A percentile compares a stretch with the other conserved stretches of the same genome.
These are phyloP conservation scores for Ascochyta koolunga DNA, from an alignment of 2,329 filamentous ascomycete species.

Conservation along the genomic window DNA sequence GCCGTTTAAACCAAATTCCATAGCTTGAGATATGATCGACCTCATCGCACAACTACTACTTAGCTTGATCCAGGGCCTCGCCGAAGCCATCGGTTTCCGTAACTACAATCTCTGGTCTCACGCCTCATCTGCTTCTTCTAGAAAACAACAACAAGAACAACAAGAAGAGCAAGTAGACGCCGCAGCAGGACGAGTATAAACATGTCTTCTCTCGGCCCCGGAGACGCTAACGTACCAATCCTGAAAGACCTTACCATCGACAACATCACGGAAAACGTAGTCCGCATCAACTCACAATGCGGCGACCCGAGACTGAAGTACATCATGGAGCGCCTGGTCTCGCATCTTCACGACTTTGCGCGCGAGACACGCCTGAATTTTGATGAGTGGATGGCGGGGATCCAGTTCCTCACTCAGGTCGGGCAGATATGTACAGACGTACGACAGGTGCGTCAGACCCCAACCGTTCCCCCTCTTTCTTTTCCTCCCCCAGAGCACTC, in stretches of 20 bases:
- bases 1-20: slow-evolving; percentile 2
- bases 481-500: background rate
- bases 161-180: background rate
- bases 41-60: slow-evolving; percentile 3
- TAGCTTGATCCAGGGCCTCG: background rate
- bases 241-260: slow-evolving; percentile 76
- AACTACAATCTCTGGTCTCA: slow-evolving; percentile 12
- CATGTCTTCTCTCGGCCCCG: slow-evolving; percentile 4
- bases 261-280: slow-evolving; percentile 77
- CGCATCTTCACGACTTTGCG: slow-evolving; percentile 82
- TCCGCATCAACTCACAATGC: slow-evolving; percentile 75
- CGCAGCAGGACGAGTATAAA: background rate
- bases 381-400: slow-evolving; percentile 77
- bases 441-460: slow-evolving; percentile 61
- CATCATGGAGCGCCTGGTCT: slow-evolving; percentile 73
- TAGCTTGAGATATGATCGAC: slow-evolving; percentile 9
- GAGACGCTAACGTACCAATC: slow-evolving; percentile 49
- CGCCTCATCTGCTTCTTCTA: slow-evolving; percentile 3
- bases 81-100: background rate
- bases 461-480: too few species aligned
- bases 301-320: slow-evolving; percentile 70
- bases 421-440: slow-evolving; percentile 77
- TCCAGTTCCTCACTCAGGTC: slow-evolving; percentile 73
- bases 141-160: slow-evolving; percentile 1
- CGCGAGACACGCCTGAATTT: slow-evolving; percentile 78